Evolutionary conservation across 2,329 filamentous ascomycete genomes (phyloP).

Genomic region (Coleophoma cylindrospora): DNA sequence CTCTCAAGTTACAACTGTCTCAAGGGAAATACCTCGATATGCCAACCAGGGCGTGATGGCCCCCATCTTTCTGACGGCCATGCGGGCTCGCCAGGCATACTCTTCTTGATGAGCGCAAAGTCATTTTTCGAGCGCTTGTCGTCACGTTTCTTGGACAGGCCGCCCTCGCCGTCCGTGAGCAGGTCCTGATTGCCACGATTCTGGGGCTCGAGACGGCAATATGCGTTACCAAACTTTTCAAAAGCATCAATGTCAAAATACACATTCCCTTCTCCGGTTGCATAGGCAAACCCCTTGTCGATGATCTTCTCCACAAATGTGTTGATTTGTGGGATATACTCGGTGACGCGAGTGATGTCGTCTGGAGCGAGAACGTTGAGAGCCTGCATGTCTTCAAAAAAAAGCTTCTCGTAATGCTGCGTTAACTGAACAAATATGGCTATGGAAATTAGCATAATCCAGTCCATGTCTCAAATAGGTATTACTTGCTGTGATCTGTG

Average conservation of each 20-base stretch:
- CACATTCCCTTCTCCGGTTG: slow-evolving; percentile 67
- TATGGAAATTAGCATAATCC: background rate
- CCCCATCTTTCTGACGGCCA: slow-evolving; percentile 80
- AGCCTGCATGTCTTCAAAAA: slow-evolving; percentile 78
- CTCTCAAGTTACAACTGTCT: background rate
- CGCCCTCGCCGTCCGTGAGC: slow-evolving; percentile 82
- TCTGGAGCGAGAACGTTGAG: slow-evolving; percentile 82
- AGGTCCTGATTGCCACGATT: slow-evolving; percentile 76
- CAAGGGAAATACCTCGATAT: slow-evolving; percentile 57
- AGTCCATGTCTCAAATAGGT: background rate
- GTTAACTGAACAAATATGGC: slow-evolving; percentile 68
- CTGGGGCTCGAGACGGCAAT: slow-evolving; percentile 78
- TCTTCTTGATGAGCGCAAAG: slow-evolving; percentile 89
- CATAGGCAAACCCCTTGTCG: slow-evolving; percentile 77
- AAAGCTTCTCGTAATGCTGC: slow-evolving; percentile 73
- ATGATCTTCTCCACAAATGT: slow-evolving; percentile 78
- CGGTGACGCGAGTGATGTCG: slow-evolving; percentile 79
- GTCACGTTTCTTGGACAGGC: slow-evolving; percentile 53
- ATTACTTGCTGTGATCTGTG: slow-evolving; percentile 39
- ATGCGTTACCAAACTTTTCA: slow-evolving; percentile 74
- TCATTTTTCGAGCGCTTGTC: slow-evolving; percentile 72
- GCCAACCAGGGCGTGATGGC: slow-evolving; percentile 81
- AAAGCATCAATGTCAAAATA: slow-evolving; percentile 89
- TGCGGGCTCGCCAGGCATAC: slow-evolving; percentile 80
- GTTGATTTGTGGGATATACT: slow-evolving; percentile 81